Percentiles rank a stretch among this genome's conserved stretches.
Evolutionary conservation across 805 yeast genomes (phyloP).

Genomic region (Hanseniaspora thailandica): DNA sequence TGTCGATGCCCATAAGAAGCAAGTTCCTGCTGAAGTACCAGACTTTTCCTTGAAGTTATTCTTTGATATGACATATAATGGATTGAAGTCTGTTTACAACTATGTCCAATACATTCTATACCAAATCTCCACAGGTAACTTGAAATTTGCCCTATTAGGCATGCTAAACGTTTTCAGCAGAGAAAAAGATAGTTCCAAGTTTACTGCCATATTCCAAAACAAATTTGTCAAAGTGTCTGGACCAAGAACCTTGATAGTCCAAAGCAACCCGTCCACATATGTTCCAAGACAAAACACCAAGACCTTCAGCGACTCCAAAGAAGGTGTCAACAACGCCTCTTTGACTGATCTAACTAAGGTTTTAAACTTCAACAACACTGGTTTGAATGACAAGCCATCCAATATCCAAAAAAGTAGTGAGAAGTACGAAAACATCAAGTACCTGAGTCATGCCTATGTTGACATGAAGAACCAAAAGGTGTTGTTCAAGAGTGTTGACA

Average conservation of each 20-base stretch:
- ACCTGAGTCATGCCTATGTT: conserved; percentile 22
- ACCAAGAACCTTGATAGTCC: conserved; percentile 28
- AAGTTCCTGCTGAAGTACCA: conserved; percentile 13
- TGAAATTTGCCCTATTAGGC: background rate
- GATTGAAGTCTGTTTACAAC: background rate
- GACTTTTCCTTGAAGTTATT: conserved; percentile 19
- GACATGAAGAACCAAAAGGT: conserved; percentile 19
- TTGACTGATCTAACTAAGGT: background rate
- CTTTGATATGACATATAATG: conserved; percentile 16
- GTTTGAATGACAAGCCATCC: background rate
- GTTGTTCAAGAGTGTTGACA: conserved; percentile 21
- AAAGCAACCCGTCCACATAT: conserved; percentile 18
- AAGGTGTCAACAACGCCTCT: conserved; percentile 7
- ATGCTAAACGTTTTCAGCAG: conserved; percentile 1
- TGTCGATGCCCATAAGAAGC: background rate
- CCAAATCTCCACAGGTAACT: conserved; percentile 10
- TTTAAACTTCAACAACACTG: conserved; percentile 1
- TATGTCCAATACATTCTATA: conserved; percentile 14
- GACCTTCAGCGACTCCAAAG: conserved; percentile 7
- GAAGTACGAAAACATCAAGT: conserved; percentile 16
- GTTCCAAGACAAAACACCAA: conserved; percentile 9
- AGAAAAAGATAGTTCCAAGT: background rate
- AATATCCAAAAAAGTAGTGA: background rate
- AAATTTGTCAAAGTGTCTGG: conserved; percentile 24
- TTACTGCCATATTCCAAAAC: conserved; percentile 9